Evolutionary conservation across 225 moss, liverwort and hornwort species (phyloP).

Genomic region (Physcomitrium patens): DNA sequence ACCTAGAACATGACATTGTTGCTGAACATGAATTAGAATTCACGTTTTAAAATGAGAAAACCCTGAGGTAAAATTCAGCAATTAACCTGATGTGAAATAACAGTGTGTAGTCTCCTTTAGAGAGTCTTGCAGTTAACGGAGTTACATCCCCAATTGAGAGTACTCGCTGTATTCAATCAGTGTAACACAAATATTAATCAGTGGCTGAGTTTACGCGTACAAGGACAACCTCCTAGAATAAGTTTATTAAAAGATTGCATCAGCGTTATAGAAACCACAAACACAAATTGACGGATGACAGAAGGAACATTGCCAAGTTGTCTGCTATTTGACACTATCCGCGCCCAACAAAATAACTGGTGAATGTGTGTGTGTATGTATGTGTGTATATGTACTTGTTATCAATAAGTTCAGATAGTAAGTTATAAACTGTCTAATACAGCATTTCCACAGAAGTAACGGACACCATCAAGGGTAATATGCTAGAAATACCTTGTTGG

Average conservation of each 20-base stretch:
- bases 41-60: constrained; percentile 16
- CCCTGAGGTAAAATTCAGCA: background rate
- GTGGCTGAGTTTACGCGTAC: constrained; percentile 17
- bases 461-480: constrained; percentile 18
- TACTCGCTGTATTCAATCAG: constrained; percentile 62
- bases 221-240: constrained; percentile 1
- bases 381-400: background rate
- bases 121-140: constrained; percentile 71
- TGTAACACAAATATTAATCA: constrained; percentile 9
- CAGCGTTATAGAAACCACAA: background rate
- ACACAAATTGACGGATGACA: background rate
- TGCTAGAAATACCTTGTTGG: constrained; percentile 73
- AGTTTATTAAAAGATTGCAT: constrained; percentile 7
- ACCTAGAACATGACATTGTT: background rate
- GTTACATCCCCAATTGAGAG: constrained; percentile 85
- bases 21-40: constrained; percentile 14
- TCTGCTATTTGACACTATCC: background rate
- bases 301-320: background rate
- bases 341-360: background rate
- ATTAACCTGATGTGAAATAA: constrained; percentile 78
- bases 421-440: background rate
- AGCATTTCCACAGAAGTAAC: background rate
- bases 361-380: no score
- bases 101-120: constrained; percentile 88
- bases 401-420: background rate